Evolutionary conservation across 1,284 basidiomycete genomes (phyloP).

Genomic region (Tilletia walkeri): DNA sequence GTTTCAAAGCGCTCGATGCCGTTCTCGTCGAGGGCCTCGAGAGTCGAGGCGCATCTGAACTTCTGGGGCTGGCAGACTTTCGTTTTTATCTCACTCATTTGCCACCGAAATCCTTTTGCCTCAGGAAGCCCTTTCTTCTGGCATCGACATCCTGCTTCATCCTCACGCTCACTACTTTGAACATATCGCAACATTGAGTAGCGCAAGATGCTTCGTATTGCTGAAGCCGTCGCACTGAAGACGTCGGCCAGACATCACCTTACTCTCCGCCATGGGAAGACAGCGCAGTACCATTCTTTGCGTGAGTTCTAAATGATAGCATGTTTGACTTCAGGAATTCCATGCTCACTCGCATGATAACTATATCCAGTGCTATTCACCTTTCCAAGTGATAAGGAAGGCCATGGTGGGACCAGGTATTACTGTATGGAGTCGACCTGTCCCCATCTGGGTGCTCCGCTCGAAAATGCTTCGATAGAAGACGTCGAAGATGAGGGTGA

Average conservation of each 20-base stretch:
- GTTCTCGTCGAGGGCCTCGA: no score
- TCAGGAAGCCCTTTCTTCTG: no score
- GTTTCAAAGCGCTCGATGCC: no score
- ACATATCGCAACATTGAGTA: neutral
- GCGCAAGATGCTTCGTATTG: slow-evolving; percentile 21
- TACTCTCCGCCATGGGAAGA: slow-evolving; percentile 36
- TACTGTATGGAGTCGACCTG: slow-evolving; percentile 83
- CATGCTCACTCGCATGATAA: neutral
- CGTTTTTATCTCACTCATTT: no score
- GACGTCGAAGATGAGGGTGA: slow-evolving; percentile 56
- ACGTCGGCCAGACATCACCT: slow-evolving; percentile 44
- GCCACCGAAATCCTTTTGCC: no score
- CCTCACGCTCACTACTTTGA: no score
- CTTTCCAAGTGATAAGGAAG: slow-evolving; percentile 28
- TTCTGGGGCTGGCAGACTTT: no score
- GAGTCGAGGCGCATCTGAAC: no score
- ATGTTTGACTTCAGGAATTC: neutral
- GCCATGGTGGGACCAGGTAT: slow-evolving; percentile 19
- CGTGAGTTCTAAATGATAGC: slow-evolving; percentile 20
- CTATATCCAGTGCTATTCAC: slow-evolving; percentile 36
- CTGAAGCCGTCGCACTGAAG: slow-evolving; percentile 23
- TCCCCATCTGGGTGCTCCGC: slow-evolving; percentile 78
- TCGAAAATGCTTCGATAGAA: slow-evolving; percentile 72
- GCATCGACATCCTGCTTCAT: no score
- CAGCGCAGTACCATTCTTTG: slow-evolving; percentile 43